Evolutionary conservation across 2,329 filamentous ascomycete species (phyloP).

Genomic region (Chaetomiaceae sp.): DNA sequence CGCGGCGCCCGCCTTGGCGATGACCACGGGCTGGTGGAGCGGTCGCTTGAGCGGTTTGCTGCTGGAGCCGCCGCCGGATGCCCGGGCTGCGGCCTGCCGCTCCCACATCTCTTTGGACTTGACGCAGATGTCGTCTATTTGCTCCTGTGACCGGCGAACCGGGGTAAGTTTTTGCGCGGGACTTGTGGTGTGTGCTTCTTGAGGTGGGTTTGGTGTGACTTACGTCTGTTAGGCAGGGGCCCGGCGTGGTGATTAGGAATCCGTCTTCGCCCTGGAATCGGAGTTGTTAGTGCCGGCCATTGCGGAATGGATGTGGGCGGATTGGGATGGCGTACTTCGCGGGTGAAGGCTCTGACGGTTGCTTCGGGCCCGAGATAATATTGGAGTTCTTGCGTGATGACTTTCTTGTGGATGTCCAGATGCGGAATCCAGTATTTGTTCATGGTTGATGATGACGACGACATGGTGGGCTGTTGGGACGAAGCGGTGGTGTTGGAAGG

Average conservation of each 20-base stretch:
- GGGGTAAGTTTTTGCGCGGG: constrained; percentile 21
- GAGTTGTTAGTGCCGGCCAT: too few relatives aligned
- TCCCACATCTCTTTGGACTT: constrained; percentile 56
- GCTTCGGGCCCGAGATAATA: constrained; percentile 53
- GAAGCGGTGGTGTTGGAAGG: not conserved
- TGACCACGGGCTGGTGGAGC: constrained; percentile 49
- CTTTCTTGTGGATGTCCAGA: constrained; percentile 53
- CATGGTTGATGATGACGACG: constrained; percentile 35
- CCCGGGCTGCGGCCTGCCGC: constrained; percentile 46
- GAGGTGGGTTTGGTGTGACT: constrained; percentile 28
- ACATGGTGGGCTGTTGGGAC: constrained; percentile 26
- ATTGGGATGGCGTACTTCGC: constrained; percentile 40
- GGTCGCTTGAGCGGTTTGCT: constrained; percentile 50
- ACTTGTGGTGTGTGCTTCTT: not conserved
- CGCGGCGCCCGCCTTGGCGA: constrained; percentile 37
- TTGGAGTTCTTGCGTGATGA: constrained; percentile 53
- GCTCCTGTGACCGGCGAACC: constrained; percentile 49
- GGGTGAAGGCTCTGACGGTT: constrained; percentile 51
- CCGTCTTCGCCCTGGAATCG: constrained; percentile 50
- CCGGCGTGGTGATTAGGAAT: constrained; percentile 53
- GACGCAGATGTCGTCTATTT: constrained; percentile 56
- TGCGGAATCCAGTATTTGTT: constrained; percentile 58
- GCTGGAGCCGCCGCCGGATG: constrained; percentile 32
- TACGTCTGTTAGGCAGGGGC: constrained; percentile 54
- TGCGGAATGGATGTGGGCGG: too few relatives aligned